phyloP scores from a whole-genome alignment of 768 basidiomycete species.

The Tephrocybe sp. region DNA sequence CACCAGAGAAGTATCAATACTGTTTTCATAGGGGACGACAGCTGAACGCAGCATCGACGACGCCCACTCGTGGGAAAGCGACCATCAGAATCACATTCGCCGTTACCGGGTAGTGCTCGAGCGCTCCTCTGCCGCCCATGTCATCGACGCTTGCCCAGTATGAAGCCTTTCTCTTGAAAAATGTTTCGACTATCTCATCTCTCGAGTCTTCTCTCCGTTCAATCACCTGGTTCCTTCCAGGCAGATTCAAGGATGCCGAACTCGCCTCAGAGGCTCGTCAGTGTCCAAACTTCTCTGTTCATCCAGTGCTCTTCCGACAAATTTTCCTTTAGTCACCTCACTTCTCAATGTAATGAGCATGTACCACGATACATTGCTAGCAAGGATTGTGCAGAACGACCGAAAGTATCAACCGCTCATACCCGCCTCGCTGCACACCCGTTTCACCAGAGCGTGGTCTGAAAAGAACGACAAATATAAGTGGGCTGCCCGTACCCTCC shows the following conservation, averaged over 20 bases:
- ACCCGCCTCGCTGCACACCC: slow-evolving; percentile 75
- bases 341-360: slow-evolving; percentile 83
- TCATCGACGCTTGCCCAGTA: slow-evolving; percentile 68
- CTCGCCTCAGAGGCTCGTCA: slow-evolving; percentile 91
- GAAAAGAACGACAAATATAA: slow-evolving; percentile 71
- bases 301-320: no score
- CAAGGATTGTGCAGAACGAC: slow-evolving; percentile 59
- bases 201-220: slow-evolving; percentile 88
- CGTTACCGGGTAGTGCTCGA: not conserved
- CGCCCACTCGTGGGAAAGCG: slow-evolving; percentile 7
- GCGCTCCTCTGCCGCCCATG: slow-evolving; percentile 39
- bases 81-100: slow-evolving; percentile 21
- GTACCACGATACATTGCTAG: slow-evolving; percentile 94
- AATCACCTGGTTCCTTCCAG: slow-evolving; percentile 93
- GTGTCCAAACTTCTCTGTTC: slow-evolving; percentile 34
- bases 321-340: no score
- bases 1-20: no score
- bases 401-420: slow-evolving; percentile 76
- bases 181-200: slow-evolving; percentile 83
- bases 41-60: no score
- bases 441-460: slow-evolving; percentile 89
- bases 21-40: no score
- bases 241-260: slow-evolving; percentile 96
- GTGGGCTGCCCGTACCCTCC: slow-evolving; percentile 73
- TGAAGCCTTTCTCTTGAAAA: slow-evolving; percentile 80